phyloP scores from a whole-genome alignment of 1,284 basidiomycete genomes.

The Naganishia albida region DNA sequence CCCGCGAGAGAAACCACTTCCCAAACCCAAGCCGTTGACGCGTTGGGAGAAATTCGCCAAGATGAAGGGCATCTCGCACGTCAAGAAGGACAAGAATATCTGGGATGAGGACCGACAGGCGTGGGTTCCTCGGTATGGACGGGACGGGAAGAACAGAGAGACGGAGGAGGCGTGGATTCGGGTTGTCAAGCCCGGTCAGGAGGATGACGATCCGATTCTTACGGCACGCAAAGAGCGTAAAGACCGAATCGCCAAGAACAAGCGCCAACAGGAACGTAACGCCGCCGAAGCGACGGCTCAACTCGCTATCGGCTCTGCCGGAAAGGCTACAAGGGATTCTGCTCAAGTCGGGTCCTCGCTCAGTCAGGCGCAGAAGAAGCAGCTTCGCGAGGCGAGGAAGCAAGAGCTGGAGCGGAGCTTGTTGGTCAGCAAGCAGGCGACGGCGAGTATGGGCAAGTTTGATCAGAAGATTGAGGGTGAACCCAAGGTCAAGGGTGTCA shows the following conservation, averaged over 20 bases:
- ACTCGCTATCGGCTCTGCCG: conserved; percentile 20
- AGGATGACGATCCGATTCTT: conserved; percentile 75
- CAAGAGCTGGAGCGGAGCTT: conserved; percentile 74
- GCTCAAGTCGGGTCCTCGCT: conserved; percentile 8
- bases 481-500: conserved; percentile 80
- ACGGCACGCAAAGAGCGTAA: conserved; percentile 75
- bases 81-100: conserved; percentile 73
- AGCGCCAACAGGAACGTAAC: conserved; percentile 77
- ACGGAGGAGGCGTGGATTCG: conserved; percentile 88
- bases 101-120: conserved; percentile 95
- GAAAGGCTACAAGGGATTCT: conserved; percentile 27
- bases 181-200: conserved; percentile 78
- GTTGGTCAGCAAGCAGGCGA: conserved; percentile 76
- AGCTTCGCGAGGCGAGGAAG: conserved; percentile 63
- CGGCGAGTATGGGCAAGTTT: conserved; percentile 88
- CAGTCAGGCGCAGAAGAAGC: conserved; percentile 39
- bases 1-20: conserved; percentile 87
- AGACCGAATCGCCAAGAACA: conserved; percentile 79
- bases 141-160: conserved; percentile 85
- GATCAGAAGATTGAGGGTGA: conserved; percentile 88
- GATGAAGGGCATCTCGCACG: conserved; percentile 88
- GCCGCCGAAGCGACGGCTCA: conserved; percentile 60
- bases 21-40: conserved; percentile 86
- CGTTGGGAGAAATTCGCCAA: conserved; percentile 97
- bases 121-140: conserved; percentile 92